Evolutionary conservation across 2,329 filamentous ascomycete species (phyloP), one percentile per base, ranked within the genome.

Genomic region (Alternaria triticimaculans): DNA sequence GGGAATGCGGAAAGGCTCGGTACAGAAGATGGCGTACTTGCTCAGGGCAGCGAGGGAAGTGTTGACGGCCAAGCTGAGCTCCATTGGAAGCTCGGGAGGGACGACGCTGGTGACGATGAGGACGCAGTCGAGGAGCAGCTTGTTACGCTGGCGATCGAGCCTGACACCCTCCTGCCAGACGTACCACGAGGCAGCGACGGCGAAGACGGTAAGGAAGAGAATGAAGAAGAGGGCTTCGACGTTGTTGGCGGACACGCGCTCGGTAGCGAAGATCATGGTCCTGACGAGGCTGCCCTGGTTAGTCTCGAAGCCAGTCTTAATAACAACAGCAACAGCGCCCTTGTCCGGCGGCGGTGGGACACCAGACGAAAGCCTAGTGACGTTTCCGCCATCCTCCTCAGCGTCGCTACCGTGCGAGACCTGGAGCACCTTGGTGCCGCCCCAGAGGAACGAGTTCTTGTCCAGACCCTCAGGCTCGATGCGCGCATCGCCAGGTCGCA

Each of bases 261-360:
- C 96, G 2, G 96, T 99, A 2, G 96, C 97, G 84, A 97, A 99
- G 76, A 99, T 99, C 96, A 99, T 99, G 71, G 96, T 99, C 66
- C 96, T 92, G 64, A 99, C 96, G 64, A 99, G 88, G 81, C 94
- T 97, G 67, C 96, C 96, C 82, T 99, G 96, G 60, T 95, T 98
- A 11, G 96, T 99, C 83, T 99, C 96, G 76, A 99, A 99, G 12
- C 96, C 96, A 58, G 96, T 99, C 87, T 97, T 98, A 76, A 94
- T 91, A 49, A 99, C 93, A 67, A 99, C 88, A 65, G 94, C 96
- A 85, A 98, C 88, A 37, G 94, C 96, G 57, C 96, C 96, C 73
- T 96, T 93, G 80, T 99, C 96, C 0, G 96, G 96, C 37, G 96
- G 91, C n/a, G 88, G 76, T 15, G 91, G 89, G 12, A 98, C 91